Evolutionary conservation across 1,284 basidiomycete genomes (phyloP), one percentile per base, ranked within the genome.

Genomic region (Cronartium ribicola): DNA sequence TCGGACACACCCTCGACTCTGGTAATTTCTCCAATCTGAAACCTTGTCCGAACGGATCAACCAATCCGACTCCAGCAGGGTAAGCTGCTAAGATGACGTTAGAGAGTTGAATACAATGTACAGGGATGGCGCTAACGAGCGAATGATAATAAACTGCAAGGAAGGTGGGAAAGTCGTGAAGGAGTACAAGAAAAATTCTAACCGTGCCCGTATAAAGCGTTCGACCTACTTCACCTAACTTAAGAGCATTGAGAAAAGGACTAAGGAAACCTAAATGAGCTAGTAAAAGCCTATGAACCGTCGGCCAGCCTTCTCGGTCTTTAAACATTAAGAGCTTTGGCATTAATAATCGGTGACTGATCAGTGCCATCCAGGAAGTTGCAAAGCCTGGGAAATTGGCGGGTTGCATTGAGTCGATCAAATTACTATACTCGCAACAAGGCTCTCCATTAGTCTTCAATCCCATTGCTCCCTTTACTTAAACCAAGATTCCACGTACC

Each of bases 121-220:
- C 85, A 61, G 96, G 96, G 77, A 98, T 91, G 76, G 87, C 88
- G 77, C 98, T 94, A 81, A 92, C 93, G 61, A 99, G 87, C 62
- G 91, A 90, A 84, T 96, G 94, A 83, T 97, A 95, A 82, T 96
- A 94, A 83, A 95, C 92, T 81, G 90, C 91, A 76, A 99, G 86
- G 85, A 98, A 98, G 78, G 98, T 94, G 65, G 96, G 95, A 86
- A 97, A 98, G 84, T 98, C 96, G 83, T 98, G 95, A 73, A 98
- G 87, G 75, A 98, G 88, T 75, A 98, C 92, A 66, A 98, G 87
- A 67, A 98, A 86, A 61, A 98, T 86, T 51, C 94, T 88, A 63
- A 97, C 85, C 22, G 93, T 88, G n/a, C 94, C 96, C 67, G 90
- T 88, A 84, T 96, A 98, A 69, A 98, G 86, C 78, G 91, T 90